Evolutionary conservation across 139 green algal species (phyloP).

Genomic region (Tetraselmis striata): DNA sequence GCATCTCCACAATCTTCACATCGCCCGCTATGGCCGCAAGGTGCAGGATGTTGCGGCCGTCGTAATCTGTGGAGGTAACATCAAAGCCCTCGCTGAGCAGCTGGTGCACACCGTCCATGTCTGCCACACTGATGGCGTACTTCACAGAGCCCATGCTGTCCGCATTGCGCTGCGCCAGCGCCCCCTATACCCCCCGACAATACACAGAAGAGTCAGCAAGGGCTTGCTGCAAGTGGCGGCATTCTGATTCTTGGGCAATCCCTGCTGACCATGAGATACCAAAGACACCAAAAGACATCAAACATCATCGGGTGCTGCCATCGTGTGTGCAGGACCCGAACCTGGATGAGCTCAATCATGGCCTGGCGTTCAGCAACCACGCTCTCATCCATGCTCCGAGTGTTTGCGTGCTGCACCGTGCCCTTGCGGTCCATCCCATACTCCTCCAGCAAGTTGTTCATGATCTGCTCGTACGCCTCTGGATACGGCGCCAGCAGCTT

Average conservation of each 20-base stretch:
- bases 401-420: neutral
- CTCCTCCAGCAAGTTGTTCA: constrained; percentile 29
- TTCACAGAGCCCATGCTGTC: neutral
- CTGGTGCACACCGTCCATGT: constrained; percentile 23
- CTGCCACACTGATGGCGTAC: neutral
- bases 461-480: constrained; percentile 29
- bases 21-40: constrained; percentile 32
- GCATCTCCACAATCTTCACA: constrained; percentile 31
- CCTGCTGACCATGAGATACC: constrained; percentile 27
- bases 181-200: no score
- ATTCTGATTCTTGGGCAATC: no score
- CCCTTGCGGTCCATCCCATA: constrained; percentile 18
- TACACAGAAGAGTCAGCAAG: no score
- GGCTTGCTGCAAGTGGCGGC: constrained; percentile 30
- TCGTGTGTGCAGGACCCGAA: no score
- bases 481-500: constrained; percentile 27
- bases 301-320: no score
- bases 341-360: neutral
- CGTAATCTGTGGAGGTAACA: constrained; percentile 30
- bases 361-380: neutral
- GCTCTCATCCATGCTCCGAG: neutral
- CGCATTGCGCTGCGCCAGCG: neutral
- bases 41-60: constrained; percentile 31
- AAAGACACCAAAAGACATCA: no score
- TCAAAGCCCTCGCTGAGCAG: constrained; percentile 28